Evolutionary conservation across 2,329 filamentous ascomycete species (phyloP), one percentile per base, ranked within the genome.

Genomic region (Fonsecaea multimorphosa): DNA sequence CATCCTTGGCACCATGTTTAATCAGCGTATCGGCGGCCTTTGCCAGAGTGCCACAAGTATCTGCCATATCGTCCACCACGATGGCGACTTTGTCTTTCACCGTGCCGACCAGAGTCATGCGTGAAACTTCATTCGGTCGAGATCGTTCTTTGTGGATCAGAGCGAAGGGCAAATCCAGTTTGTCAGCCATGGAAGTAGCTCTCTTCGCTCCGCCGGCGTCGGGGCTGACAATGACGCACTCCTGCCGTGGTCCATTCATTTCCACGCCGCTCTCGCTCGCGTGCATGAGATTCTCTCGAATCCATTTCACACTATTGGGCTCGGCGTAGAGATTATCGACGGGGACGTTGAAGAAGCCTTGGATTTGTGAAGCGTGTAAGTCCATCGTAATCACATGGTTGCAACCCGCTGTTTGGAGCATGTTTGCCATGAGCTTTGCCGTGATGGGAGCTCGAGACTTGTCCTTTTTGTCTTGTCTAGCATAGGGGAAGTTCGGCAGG

Each of bases 341-440:
- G 4, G 87, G 88, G 16, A 90, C 87, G 68, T 96, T 96, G 85
- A 97, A 97, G 83, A 98, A 97, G 49, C 94, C 94, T 80, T 96
- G 91, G 68, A 96, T 96, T 83, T 97, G 93, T 66, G 89, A 93
- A 65, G 93, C 93, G 76, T 97, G 93, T 65, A 97, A 85, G 75
- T 97, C 93, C 92, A 97, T 97, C 19, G 93, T 97, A 72, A 97
- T 96, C 73, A 97, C 90, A 76, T 93, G 91, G 77, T 93, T 93
- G 79, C 92, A 96, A 63, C 94, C 94, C 51, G 93, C 93, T 1
- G 93, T 96, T 78, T 96, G 92, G 63, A 98, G 85, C 93, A 98
- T 97, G 80, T 98, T 97, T 64, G 94, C 94, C 81, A 97, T 96
- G 61, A 98, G 85, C 78, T 95, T 96, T 24, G 94, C 94, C 49